Evolutionary conservation across 1,139 yeast species (phyloP).

Genomic region (Sugiyamaella sp.): DNA sequence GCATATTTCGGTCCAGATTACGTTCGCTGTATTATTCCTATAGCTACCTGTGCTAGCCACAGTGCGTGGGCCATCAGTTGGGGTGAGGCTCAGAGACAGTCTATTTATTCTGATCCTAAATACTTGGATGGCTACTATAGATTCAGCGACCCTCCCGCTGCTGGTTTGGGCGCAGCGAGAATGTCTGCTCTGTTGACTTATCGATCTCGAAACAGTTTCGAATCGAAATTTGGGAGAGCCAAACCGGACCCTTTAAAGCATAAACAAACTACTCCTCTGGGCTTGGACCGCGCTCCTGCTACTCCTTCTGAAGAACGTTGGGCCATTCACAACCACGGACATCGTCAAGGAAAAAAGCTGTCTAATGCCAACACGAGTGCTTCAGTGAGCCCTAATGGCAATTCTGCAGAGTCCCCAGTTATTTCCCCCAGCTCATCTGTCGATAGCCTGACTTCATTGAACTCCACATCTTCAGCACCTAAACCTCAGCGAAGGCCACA

Average conservation of each 20-base stretch:
- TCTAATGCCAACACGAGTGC: slow-evolving; percentile 5
- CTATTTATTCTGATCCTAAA: slow-evolving; percentile 92
- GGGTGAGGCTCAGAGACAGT: slow-evolving; percentile 98
- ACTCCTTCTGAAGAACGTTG: slow-evolving; percentile 55
- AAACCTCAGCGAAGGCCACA: slow-evolving; percentile 57
- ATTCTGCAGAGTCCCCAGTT: slow-evolving; percentile 1
- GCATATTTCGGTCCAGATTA: slow-evolving; percentile 71
- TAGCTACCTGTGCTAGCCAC: slow-evolving; percentile 93
- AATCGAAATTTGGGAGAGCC: slow-evolving; percentile 83
- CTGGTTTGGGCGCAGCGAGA: slow-evolving; percentile 94
- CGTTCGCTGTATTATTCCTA: slow-evolving; percentile 73
- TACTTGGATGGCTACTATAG: slow-evolving; percentile 86
- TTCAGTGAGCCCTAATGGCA: slow-evolving; percentile 9
- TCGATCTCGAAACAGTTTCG: slow-evolving; percentile 90
- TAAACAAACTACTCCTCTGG: slow-evolving; percentile 38
- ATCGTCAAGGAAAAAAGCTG: slow-evolving; percentile 19
- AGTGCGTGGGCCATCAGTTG: slow-evolving; percentile 99
- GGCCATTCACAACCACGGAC: slow-evolving; percentile 70
- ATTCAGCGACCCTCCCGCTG: slow-evolving; percentile 73
- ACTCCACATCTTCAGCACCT: slow-evolving; percentile 1
- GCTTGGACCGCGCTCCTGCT: slow-evolving; percentile 38
- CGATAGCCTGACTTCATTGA: slow-evolving; percentile 23
- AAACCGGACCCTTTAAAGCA: slow-evolving; percentile 54
- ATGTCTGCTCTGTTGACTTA: slow-evolving; percentile 95
- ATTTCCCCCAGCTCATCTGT: slow-evolving; percentile 28